Base-by-base conservation (phyloP, 1,284 basidiomycete species). In the Trichosporon coremiiforme region DNA sequence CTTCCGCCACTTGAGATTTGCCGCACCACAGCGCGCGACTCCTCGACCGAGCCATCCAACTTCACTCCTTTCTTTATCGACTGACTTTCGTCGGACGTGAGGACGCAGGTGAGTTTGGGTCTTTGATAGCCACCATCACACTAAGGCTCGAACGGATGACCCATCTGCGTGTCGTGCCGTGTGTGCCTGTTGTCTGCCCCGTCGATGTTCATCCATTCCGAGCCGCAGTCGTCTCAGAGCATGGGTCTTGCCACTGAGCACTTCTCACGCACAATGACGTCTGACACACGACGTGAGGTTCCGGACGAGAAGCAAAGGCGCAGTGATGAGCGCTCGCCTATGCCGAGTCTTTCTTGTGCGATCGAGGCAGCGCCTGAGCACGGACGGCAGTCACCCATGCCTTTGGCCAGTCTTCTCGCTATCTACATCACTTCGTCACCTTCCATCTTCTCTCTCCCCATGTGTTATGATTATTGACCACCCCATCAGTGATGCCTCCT, bases 401-500 rank as follows among this genome's bases (percentile, higher is more conserved):
- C 57, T 33, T 60, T 35, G 57, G 22, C 55, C 13, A 25, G 22
- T 29, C 25, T 57, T 57, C 55, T 57, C 29, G 29, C 8, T 7
- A 31, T 57, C 55, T 31, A 29, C 55, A 31, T 31, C 25, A 31
- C 22, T 29, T 57, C 29, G 25, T 57, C 12, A 15, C 25, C 55
- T 53, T 20, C 25, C 29, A 57, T 33, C n/a, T 20, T 57, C 55
- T 9, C 13, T 57, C 55, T 29, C 53, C 53, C 55, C 12, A 57
- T 57, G 63, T 4, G 12, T 41, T 64, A 15, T 35, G 20, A 35
- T 45, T 64, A 41, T 38, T 22, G 65, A 38, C 66, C 50, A 31
- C 22, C 31, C 20, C n/a, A n/a, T 33, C 35, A 63, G 20, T 33
- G 38, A 67, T 68, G 66, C 66, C 68, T 20, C 67, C 57, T 60